Evolutionary conservation across 805 yeast species (phyloP).

Genomic region (Brettanomyces naardenensis): DNA sequence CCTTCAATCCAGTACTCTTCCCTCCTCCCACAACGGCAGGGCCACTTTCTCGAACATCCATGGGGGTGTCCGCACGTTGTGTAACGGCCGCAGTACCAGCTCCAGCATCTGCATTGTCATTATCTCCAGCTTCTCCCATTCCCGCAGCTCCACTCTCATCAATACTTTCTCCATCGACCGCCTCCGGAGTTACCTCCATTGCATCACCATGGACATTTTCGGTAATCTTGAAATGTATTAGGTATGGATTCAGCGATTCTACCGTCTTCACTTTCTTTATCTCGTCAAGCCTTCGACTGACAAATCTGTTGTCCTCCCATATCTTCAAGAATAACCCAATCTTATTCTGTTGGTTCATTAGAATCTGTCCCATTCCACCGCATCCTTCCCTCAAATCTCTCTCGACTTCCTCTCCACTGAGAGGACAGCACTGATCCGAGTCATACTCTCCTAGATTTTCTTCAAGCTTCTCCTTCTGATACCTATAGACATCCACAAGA

Average conservation of each 20-base stretch:
- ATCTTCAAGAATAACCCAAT: slow-evolving; percentile 26
- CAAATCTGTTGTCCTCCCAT: slow-evolving; percentile 26
- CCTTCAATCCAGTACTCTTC: slow-evolving; percentile 4
- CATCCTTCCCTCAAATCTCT: slow-evolving; percentile 15
- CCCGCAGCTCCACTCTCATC: not conserved
- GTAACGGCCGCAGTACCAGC: not conserved
- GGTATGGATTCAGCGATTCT: slow-evolving; percentile 16
- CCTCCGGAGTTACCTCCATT: slow-evolving; percentile 1
- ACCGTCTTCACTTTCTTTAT: slow-evolving; percentile 12
- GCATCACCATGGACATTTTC: slow-evolving; percentile 13
- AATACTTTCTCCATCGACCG: not conserved
- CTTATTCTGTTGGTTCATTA: slow-evolving; percentile 21
- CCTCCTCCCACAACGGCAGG: not conserved
- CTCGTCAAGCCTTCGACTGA: slow-evolving; percentile 13
- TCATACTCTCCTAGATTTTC: not conserved
- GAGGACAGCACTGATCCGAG: not conserved
- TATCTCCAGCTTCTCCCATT: slow-evolving; percentile 1
- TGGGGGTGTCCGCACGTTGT: not conserved
- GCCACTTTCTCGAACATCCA: not conserved
- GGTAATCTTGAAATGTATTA: slow-evolving; percentile 26
- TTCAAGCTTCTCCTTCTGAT: slow-evolving; percentile 8
- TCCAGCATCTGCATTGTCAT: not conserved
- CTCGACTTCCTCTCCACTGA: slow-evolving; percentile 5
- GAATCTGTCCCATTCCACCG: slow-evolving; percentile 20
- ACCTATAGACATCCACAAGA: slow-evolving; percentile 11